Percentiles rank a stretch among this genome's conserved stretches.
phyloP scores from a whole-genome alignment of 73 alveolate genomes.

The Tetrahymena borealis region DNA sequence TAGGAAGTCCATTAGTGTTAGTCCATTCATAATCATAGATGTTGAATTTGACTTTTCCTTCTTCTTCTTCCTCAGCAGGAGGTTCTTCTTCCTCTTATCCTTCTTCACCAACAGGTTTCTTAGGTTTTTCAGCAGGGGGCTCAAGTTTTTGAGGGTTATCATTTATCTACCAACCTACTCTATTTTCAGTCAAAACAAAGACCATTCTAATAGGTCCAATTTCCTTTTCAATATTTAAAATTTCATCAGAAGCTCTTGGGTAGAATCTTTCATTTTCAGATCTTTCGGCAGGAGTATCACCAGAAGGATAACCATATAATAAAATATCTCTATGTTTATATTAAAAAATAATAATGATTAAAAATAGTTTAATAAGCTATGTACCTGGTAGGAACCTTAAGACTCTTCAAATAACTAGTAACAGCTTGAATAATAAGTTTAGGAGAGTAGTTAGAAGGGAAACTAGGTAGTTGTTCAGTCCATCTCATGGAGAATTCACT shows the following conservation, averaged over 20 bases:
- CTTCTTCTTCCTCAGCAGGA: slow-evolving; percentile 38
- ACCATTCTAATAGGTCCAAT: slow-evolving; percentile 24
- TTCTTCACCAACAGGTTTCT: slow-evolving; percentile 26
- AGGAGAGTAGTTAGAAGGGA: not conserved
- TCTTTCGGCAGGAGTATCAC: slow-evolving; percentile 31
- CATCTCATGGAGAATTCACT: not conserved
- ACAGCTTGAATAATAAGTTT: not conserved
- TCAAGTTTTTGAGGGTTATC: slow-evolving; percentile 30
- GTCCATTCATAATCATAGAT: slow-evolving; percentile 42
- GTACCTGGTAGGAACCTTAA: not conserved
- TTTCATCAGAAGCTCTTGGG: slow-evolving; percentile 45
- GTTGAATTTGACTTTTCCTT: slow-evolving; percentile 30
- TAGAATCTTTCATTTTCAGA: slow-evolving; percentile 3
- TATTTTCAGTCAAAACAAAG: slow-evolving; percentile 17
- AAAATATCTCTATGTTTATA: slow-evolving; percentile 22
- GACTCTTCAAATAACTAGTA: not conserved
- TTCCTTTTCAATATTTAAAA: slow-evolving; percentile 11
- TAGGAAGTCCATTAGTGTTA: slow-evolving; percentile 1
- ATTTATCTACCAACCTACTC: slow-evolving; percentile 8
- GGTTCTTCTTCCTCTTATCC: slow-evolving; percentile 29
- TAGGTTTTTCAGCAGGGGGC: slow-evolving; percentile 33
- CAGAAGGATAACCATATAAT: slow-evolving; percentile 44
- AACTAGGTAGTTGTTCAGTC: not conserved
- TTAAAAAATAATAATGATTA: not conserved
- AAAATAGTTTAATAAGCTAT: not conserved